Conservation (phyloP, 2,329 filamentous ascomycete genomes). For the Colletotrichum gigasporum region DNA sequence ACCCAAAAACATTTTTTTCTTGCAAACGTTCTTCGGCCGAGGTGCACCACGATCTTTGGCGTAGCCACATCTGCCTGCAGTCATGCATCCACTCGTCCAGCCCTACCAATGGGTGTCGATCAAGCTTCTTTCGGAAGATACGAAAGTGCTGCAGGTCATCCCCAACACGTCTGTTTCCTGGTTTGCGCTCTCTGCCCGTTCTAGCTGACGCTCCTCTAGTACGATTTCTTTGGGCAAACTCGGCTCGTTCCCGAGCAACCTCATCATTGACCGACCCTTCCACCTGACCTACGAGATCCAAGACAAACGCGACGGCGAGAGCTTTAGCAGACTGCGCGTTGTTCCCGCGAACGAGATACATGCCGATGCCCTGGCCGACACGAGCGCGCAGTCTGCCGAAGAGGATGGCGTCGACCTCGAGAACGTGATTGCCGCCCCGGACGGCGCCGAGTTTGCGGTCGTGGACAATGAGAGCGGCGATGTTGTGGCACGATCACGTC, state of each 20-base stretch:
- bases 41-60: neutral
- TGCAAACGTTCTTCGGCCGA: slow-evolving; percentile 1
- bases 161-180: slow-evolving; percentile 65
- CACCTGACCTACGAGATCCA: slow-evolving; percentile 91
- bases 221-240: slow-evolving; percentile 92
- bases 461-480: slow-evolving; percentile 52
- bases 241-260: slow-evolving; percentile 87
- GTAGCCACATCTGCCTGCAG: neutral
- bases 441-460: slow-evolving; percentile 53
- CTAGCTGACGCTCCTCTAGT: slow-evolving; percentile 53
- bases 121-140: slow-evolving; percentile 66
- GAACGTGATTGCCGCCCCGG: slow-evolving; percentile 46
- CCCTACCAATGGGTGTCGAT: slow-evolving; percentile 70
- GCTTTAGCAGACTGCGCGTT: slow-evolving; percentile 76
- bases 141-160: slow-evolving; percentile 65
- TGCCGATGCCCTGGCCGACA: slow-evolving; percentile 73
- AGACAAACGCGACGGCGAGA: slow-evolving; percentile 72
- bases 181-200: neutral
- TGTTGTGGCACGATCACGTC: slow-evolving; percentile 63
- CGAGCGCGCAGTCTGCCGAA: slow-evolving; percentile 49
- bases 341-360: slow-evolving; percentile 86
- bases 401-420: slow-evolving; percentile 51
- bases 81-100: slow-evolving; percentile 57
- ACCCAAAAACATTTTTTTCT: slow-evolving; percentile 9
- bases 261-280: slow-evolving; percentile 90